Evolutionary conservation across 805 yeast genomes (phyloP), one percentile per base, ranked within the genome.

Genomic region (Saccharomyces eubayanus): DNA sequence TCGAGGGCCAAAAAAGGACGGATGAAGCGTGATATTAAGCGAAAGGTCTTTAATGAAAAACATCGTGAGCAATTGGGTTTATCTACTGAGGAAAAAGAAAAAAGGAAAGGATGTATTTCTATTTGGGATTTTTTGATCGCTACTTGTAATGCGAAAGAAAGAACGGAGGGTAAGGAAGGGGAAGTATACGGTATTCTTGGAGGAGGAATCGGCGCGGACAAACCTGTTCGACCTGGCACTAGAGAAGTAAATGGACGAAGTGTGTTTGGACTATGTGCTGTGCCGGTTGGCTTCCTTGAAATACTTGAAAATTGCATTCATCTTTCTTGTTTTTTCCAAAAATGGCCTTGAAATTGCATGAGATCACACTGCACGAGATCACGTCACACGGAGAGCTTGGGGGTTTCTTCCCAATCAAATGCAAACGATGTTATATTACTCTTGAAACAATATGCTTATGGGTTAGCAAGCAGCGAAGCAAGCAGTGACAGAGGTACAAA

Each of bases 1-100:
- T 62, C 91, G 95, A 2, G 98, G 97, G 1, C 99, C 99, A 67
- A 91, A 92, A 72, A 84, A 94, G 31, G 98, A 90, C 51, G 99
- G 99, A 72, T 92, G 99, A 53, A 94, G 84, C 48, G 97, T 91
- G 62, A 94, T 78, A 69, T 88, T 89, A 55, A 94, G 79, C 60
- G 97, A 86, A 60, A 94, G 81, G 73, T 94, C 98, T 74, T 94
- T 94, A 64, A 74, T 72, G 62, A 75, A 75, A 62, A 75, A 75
- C 78, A 75, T 73, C 11, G 14, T 46, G 31, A n/a, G 29, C 12
- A 46, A 46, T 46, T 46, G 43, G 16, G 24, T 36, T 36, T 16
- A 16, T 36, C 21, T 16, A 36, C 43, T 16, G 43, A 3, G 12
- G 3, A 3, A n/a, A 5, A 28, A 3, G 5, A 5, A 28, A 28